Evolutionary conservation across 129 eudicot genomes (phyloP), one percentile per base, ranked within the genome.

Genomic region (Logfia minima): DNA sequence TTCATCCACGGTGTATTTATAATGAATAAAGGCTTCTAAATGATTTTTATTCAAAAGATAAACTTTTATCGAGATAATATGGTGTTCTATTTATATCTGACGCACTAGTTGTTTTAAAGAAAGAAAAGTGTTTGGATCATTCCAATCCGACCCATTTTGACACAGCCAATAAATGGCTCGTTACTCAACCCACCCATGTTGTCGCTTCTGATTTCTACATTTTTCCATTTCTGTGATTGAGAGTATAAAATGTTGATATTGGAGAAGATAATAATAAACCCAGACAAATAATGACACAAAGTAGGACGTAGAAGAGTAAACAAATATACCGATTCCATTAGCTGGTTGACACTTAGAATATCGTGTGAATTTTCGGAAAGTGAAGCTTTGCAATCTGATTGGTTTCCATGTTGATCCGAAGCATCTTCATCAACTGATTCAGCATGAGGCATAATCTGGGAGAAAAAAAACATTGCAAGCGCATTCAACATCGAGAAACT

Each of bases 291-390:
- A 66, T 13, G 8, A 58, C 39, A 67, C 66, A 72, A 53, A 45
- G 39, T 7, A 56, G 77, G 68, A 43, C 39, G 53, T 61, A 70
- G 48, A 41, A 41, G 55, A 48, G 0, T 43, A 65, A 77, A 24
- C 29, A 71, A 48, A 81, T 81, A 81, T 70, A 91, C 94, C 60
- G 92, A 91, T 79, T 91, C 92, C 75, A 91, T 75, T 52, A 91
- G 87, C 82, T 91, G 94, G 86, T 85, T 84, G 32, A 88, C 97
- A 82, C 88, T 85, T 31, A 88, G 59, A 80, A 91, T 77, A 75
- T 87, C 97, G 69, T 77, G 82, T 56, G 92, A 84, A 43, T 80
- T 80, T 68, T 79, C 41, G 17, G 89, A 70, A 60, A 82, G 76
- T 35, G 90, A 83, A 74, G 88, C 76, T 80, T 85, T 85, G 11